Percentiles rank a stretch among this genome's conserved stretches.
phyloP scores from a whole-genome alignment of 2,329 filamentous ascomycete species.

The Pochonia chlamydosporia region DNA sequence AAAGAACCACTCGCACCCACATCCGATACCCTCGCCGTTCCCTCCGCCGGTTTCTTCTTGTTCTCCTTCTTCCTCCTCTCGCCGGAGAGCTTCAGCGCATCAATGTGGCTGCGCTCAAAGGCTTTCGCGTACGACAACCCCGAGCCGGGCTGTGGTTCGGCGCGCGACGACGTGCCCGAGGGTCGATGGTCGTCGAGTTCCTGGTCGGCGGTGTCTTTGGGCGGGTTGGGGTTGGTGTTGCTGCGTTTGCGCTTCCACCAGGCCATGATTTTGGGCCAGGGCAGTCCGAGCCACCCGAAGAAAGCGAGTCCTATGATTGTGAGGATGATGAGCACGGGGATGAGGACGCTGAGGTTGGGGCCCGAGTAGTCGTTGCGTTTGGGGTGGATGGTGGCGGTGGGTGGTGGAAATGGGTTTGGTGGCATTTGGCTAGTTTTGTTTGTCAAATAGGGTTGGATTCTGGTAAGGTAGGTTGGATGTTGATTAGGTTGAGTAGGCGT shows the following conservation, averaged over 20 bases:
- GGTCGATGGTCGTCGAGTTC: not conserved
- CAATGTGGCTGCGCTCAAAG: not conserved
- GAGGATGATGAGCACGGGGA: not conserved
- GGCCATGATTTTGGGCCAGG: not conserved
- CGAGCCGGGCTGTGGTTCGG: not conserved
- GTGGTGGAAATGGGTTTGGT: no score
- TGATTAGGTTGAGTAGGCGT: no score
- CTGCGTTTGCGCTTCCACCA: not conserved
- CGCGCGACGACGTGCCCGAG: not conserved
- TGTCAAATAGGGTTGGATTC: no score
- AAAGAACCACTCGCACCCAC: not conserved
- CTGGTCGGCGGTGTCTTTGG: not conserved
- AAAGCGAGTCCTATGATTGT: not conserved
- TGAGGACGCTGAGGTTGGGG: not conserved
- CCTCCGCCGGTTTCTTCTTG: not conserved
- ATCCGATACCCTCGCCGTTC: no score
- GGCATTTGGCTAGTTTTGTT: no score
- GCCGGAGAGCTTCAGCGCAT: not conserved
- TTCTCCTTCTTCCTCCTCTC: not conserved
- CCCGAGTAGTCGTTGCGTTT: not conserved
- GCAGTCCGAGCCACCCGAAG: not conserved
- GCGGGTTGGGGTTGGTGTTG: not conserved
- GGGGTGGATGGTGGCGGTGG: not conserved
- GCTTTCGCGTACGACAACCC: not conserved
- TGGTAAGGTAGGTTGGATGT: no score